phyloP scores from a whole-genome alignment of 305 asterid species.

The Lippia alba region DNA sequence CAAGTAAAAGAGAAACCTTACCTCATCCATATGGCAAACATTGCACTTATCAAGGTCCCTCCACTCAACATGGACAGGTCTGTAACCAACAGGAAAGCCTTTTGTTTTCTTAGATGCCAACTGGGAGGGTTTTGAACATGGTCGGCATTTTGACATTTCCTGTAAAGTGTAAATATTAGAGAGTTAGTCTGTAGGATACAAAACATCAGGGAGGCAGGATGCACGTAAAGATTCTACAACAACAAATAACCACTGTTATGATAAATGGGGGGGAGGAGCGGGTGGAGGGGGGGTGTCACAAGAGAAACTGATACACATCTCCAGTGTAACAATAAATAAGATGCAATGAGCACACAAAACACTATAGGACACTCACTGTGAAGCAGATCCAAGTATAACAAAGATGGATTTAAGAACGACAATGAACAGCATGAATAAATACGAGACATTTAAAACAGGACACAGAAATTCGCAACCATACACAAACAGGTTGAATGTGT shows the following conservation, averaged over 20 bases:
- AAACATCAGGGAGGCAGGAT: slow-evolving; percentile 29
- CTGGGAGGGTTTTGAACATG: slow-evolving; percentile 56
- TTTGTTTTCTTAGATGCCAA: slow-evolving; percentile 56
- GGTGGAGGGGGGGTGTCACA: not conserved
- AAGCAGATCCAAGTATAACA: not conserved
- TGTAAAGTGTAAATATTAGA: slow-evolving; percentile 60
- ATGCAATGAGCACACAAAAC: slow-evolving; percentile 24
- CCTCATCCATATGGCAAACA: slow-evolving; percentile 99
- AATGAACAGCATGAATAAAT: slow-evolving; percentile 4
- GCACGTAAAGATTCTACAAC: slow-evolving; percentile 18
- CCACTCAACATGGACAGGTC: slow-evolving; percentile 93
- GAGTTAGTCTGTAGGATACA: slow-evolving; percentile 33
- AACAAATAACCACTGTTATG: slow-evolving; percentile 25
- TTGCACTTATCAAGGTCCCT: slow-evolving; percentile 98
- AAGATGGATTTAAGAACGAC: slow-evolving; percentile 13
- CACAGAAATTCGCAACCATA: not conserved
- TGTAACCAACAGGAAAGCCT: slow-evolving; percentile 63
- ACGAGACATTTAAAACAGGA: slow-evolving; percentile 1
- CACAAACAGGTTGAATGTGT: slow-evolving; percentile 15
- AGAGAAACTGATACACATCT: slow-evolving; percentile 13
- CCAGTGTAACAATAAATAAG: slow-evolving; percentile 21
- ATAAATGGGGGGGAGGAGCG: not conserved
- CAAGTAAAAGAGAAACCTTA: slow-evolving; percentile 38
- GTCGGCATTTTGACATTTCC: slow-evolving; percentile 71
- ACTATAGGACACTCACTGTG: slow-evolving; percentile 18